These are phyloP conservation scores for Globisporangium cystogenes DNA, from an alignment of 352 stramenopile species.

Conservation along the genomic window DNA sequence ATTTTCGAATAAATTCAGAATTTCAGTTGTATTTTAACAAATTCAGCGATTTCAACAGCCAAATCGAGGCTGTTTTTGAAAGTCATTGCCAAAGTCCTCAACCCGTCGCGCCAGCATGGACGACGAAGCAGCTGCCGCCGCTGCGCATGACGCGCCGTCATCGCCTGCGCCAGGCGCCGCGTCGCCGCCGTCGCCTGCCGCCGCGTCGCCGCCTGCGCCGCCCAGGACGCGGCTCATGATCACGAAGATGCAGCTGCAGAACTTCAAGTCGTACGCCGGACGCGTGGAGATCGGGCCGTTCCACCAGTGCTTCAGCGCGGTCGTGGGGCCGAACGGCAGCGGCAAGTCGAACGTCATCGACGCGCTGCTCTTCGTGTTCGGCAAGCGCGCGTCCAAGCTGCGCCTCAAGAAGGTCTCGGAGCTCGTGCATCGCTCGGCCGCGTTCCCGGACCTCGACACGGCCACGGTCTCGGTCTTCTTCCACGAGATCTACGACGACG, in stretches of 20 bases:
- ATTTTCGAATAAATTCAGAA: too few relatives aligned
- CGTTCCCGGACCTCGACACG: constrained; percentile 88
- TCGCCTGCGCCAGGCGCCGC: not conserved
- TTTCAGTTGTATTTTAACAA: too few relatives aligned
- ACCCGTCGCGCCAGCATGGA: not conserved
- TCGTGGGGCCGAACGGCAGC: constrained; percentile 98
- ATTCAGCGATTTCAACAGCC: too few relatives aligned
- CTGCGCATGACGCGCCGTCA: not conserved
- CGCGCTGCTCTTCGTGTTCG: constrained; percentile 99
- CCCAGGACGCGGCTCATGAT: constrained; percentile 91
- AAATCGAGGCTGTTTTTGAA: too few relatives aligned
- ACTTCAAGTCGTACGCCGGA: constrained; percentile 99
- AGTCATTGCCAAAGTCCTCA: too few relatives aligned
- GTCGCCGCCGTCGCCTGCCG: not conserved
- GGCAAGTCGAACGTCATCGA: constrained; percentile 99
- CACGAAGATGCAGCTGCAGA: constrained; percentile 97
- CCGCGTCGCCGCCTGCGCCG: not conserved
- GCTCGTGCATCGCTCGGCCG: constrained; percentile 96
- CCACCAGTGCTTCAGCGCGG: constrained; percentile 98
- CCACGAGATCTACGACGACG: constrained; percentile 93
- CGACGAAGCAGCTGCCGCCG: not conserved
- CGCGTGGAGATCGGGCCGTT: constrained; percentile 97
- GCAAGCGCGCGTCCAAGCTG: constrained; percentile 98
- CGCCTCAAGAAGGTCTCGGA: constrained; percentile 95
- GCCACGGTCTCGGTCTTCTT: constrained; percentile 98